Percentiles rank a stretch among this genome's conserved stretches.
These are phyloP conservation scores for Coemansia furcata DNA, from an alignment of 192 early-diverging fungal species.

Conservation along the genomic window DNA sequence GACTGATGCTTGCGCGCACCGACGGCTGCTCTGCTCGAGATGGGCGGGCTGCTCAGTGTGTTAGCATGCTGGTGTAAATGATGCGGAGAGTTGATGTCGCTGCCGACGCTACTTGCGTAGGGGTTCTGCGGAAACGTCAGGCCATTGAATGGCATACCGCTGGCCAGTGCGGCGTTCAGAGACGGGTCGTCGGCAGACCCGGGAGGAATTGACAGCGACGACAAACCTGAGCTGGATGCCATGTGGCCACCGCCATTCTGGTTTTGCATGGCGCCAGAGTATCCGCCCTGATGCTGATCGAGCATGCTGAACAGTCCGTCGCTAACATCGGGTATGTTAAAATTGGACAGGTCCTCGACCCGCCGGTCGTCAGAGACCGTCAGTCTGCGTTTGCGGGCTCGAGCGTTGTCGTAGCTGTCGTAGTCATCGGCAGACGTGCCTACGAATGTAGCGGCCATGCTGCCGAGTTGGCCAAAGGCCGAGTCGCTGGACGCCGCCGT, in stretches of 20 bases:
- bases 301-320: slow-evolving; percentile 41
- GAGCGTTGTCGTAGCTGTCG: slow-evolving; percentile 47
- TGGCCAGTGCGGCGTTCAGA: slow-evolving; percentile 11
- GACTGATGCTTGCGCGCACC: slow-evolving; percentile 39
- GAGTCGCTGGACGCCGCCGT: slow-evolving; percentile 24
- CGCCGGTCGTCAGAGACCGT: slow-evolving; percentile 46
- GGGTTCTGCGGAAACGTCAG: neutral
- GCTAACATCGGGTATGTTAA: slow-evolving; percentile 25
- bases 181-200: slow-evolving; percentile 24
- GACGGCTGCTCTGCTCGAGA: slow-evolving; percentile 11
- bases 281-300: slow-evolving; percentile 29
- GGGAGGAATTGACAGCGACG: slow-evolving; percentile 31
- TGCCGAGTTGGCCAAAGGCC: slow-evolving; percentile 22
- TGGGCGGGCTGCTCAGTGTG: slow-evolving; percentile 21
- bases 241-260: neutral
- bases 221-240: slow-evolving; percentile 2
- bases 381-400: slow-evolving; percentile 48
- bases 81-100: slow-evolving; percentile 18
- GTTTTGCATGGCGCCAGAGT: neutral
- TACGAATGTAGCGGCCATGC: slow-evolving; percentile 21
- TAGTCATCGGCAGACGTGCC: slow-evolving; percentile 32
- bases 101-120: neutral
- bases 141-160: slow-evolving; percentile 12
- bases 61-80: neutral
- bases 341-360: slow-evolving; percentile 13